phyloP scores from a whole-genome alignment of 805 yeast genomes.

The Saturnispora besseyi region DNA sequence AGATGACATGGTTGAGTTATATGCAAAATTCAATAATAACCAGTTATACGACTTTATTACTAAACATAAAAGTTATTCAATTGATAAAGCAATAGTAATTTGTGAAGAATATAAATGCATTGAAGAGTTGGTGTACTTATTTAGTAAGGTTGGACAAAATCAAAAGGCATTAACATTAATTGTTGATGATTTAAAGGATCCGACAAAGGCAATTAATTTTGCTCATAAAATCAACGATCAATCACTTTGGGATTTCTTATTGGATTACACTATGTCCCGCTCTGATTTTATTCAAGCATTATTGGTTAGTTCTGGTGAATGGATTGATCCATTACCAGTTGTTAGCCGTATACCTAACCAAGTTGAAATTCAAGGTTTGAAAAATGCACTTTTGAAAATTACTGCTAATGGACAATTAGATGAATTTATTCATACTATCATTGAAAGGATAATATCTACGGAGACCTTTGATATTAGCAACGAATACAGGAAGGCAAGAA shows the following conservation, averaged over 20 bases:
- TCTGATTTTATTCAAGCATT: slow-evolving; percentile 73
- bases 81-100: slow-evolving; percentile 57
- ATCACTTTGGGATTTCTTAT: slow-evolving; percentile 73
- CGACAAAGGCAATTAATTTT: slow-evolving; percentile 71
- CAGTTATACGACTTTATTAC: slow-evolving; percentile 54
- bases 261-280: slow-evolving; percentile 59
- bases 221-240: slow-evolving; percentile 57
- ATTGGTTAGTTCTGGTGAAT: slow-evolving; percentile 57
- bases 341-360: slow-evolving; percentile 54
- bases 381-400: slow-evolving; percentile 50
- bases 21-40: slow-evolving; percentile 49
- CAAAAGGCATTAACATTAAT: slow-evolving; percentile 68
- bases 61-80: slow-evolving; percentile 51
- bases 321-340: slow-evolving; percentile 61
- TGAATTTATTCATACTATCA: slow-evolving; percentile 43
- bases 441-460: slow-evolving; percentile 43
- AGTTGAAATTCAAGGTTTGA: slow-evolving; percentile 57
- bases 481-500: slow-evolving; percentile 22
- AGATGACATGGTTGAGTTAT: slow-evolving; percentile 55
- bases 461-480: slow-evolving; percentile 38
- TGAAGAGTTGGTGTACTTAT: slow-evolving; percentile 70
- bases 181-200: slow-evolving; percentile 68
- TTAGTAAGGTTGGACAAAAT: slow-evolving; percentile 77
- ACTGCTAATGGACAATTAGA: slow-evolving; percentile 54
- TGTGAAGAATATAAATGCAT: slow-evolving; percentile 47